Evolutionary conservation across 2,329 filamentous ascomycete genomes (phyloP).

Genomic region (Paecilomyces niveus): DNA sequence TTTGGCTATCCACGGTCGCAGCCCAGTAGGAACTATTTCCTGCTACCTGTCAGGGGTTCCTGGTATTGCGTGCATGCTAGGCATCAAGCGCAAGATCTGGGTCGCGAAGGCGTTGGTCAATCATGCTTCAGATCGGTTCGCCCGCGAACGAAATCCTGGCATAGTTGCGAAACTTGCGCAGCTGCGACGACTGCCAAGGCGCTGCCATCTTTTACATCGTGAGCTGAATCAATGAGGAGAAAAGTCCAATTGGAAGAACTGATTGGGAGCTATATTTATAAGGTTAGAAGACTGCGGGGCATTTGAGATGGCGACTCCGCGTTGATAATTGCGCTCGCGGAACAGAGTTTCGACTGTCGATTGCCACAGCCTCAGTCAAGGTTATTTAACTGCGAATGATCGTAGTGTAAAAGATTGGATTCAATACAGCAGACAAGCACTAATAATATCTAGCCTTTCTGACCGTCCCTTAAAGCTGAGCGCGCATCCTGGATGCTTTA

Average conservation of each 20-base stretch:
- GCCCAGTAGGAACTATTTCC: background rate
- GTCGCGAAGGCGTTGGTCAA: background rate
- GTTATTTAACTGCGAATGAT: background rate
- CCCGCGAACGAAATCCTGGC: background rate
- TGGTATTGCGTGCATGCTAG: background rate
- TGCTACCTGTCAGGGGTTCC: background rate
- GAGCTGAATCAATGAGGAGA: background rate
- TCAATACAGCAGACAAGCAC: background rate
- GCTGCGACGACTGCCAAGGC: background rate
- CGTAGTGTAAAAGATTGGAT: background rate
- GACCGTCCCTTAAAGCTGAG: background rate
- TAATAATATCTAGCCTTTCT: background rate
- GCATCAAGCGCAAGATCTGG: background rate
- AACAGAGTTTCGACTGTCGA: background rate
- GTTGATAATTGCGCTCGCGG: background rate
- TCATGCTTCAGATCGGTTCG: background rate
- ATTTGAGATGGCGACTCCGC: background rate
- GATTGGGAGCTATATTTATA: background rate
- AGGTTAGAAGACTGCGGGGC: background rate
- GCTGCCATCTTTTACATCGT: background rate
- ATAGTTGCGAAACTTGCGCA: background rate
- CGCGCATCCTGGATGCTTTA: background rate
- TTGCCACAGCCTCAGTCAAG: background rate
- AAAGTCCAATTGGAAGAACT: background rate
- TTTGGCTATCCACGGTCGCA: conserved; percentile 6